Evolutionary conservation across 1,284 basidiomycete genomes (phyloP), one percentile per base, ranked within the genome.

Genomic region (Apiotrichum gracile): DNA sequence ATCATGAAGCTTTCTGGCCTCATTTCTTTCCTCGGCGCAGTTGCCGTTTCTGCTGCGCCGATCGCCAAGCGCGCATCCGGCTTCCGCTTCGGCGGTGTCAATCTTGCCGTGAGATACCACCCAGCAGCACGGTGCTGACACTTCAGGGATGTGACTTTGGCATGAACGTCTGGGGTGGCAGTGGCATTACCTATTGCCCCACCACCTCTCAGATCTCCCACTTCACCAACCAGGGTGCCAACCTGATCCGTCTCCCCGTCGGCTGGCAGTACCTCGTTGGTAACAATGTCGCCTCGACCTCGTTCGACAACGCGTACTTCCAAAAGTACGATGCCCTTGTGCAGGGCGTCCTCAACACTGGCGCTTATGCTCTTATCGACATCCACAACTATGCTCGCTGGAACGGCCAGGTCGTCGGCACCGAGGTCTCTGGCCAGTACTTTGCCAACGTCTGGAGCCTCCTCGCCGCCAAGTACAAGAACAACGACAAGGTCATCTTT

Each of bases 201-300:
- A 78, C 78, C 45, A 70, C 71, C 10, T 78, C 79, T 10, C 82
- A 83, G 65, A 82, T 83, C 79, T 60, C 72, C 35, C 82, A 83
- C 63, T 83, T 83, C 56, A 78, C 63, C 49, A 51, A 54, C 14
- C 52, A 66, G 29, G 71, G 72, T 27, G 67, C 63, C n/a, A 70
- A 70, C 56, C 35, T 47, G 38, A 70, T 76, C 64, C 70, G 75
- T 21, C 63, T 76, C 13, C 75, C 80, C 3, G 78, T 82, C 24
- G 78, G 77, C 3, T 84, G 82, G 81, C 80, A 81, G 62, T 70
- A 80, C 54, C 78, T 81, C 74, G 80, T 82, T 22, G 79, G 78
- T 45, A 79, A 78, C 12, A 70, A 59, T 38, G 40, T 47, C 17
- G 49, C 56, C 26, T 40, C 52, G 19, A 52, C 55, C 25, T 60